Evolutionary conservation across 257 asterid genomes (phyloP).

Genomic region (Verbascum thapsus): DNA sequence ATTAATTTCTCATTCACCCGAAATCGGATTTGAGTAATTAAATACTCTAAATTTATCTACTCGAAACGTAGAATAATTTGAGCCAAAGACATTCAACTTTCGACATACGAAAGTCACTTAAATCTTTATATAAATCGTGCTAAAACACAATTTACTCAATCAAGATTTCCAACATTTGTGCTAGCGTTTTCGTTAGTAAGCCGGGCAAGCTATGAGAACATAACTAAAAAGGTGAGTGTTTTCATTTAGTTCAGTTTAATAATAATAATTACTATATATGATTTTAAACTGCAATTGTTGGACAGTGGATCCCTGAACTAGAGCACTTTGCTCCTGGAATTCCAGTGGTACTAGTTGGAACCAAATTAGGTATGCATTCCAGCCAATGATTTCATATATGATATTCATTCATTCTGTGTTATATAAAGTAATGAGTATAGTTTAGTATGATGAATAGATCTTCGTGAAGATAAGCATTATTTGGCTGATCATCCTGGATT

Average conservation of each 20-base stretch:
- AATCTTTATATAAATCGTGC: too few relatives aligned
- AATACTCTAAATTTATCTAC: too few relatives aligned
- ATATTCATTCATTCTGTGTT: too few relatives aligned
- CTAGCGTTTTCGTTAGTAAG: constrained; percentile 89
- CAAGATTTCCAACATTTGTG: too few relatives aligned
- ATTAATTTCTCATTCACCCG: too few relatives aligned
- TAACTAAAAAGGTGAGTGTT: constrained; percentile 70
- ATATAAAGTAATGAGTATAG: constrained; percentile 3
- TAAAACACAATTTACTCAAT: too few relatives aligned
- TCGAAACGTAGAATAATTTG: too few relatives aligned
- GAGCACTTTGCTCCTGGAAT: constrained; percentile 76
- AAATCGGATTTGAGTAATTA: too few relatives aligned
- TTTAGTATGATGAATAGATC: constrained; percentile 53
- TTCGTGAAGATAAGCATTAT: constrained; percentile 90
- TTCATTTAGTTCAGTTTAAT: background rate
- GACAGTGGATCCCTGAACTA: constrained; percentile 89
- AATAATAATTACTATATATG: too few relatives aligned
- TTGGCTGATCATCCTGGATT: constrained; percentile 94
- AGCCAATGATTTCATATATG: background rate
- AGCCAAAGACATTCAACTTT: too few relatives aligned
- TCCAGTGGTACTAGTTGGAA: constrained; percentile 73
- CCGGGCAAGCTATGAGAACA: constrained; percentile 94
- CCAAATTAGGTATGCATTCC: constrained; percentile 61
- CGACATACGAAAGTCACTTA: too few relatives aligned
- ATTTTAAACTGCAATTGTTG: constrained; percentile 27